Evolutionary conservation across 192 early-diverging fungal genomes (phyloP), one percentile per base, ranked within the genome.

Genomic region (Anaeromyces robustus): DNA sequence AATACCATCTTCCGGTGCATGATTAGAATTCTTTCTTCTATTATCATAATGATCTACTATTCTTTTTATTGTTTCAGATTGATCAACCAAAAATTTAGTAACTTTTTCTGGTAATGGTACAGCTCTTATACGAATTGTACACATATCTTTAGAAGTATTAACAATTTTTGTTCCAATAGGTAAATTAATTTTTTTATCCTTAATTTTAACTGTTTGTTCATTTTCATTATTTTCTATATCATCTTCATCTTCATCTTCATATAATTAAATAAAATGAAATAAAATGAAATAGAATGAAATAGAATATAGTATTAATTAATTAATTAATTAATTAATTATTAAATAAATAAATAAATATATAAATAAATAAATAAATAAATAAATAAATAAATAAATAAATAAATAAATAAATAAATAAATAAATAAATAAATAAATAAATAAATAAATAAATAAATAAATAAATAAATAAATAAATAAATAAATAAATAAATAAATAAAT

Each of bases 51-150:
- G 84, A 13, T 92, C 92, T 18, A 91, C 80, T 77, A 93, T 82
- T 28, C 78, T 77, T 77, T 89, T 91, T 34, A 95, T 86, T 52
- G 83, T 88, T 30, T 84, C 81, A 26, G 85, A 86, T 79, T 90
- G 82, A 9, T 87, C 81, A 2, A 87, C 82, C 13, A 96, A 81
- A 77, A 88, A 93, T 41, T 84, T 82, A 4, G 87, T 86, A 12
- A 96, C 88, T 30, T 85, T 86, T 26, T 83, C 78, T 26, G 95
- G 94, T 13, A 96, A 83, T 32, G 94, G 93, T 0, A 95, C 85
- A 4, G 91, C 89, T 9, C 95, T 86, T 11, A 96, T 82, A 26
- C 88, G 86, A 30, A 96, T 78, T 2, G 88, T 86, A 30, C 88
- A 85, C 29, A 89, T 85, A 77, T 90, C 89, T 80, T 91, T 92